Base-by-base conservation (phyloP, 1,284 basidiomycete species). In the Rhodotorula sp. region DNA sequence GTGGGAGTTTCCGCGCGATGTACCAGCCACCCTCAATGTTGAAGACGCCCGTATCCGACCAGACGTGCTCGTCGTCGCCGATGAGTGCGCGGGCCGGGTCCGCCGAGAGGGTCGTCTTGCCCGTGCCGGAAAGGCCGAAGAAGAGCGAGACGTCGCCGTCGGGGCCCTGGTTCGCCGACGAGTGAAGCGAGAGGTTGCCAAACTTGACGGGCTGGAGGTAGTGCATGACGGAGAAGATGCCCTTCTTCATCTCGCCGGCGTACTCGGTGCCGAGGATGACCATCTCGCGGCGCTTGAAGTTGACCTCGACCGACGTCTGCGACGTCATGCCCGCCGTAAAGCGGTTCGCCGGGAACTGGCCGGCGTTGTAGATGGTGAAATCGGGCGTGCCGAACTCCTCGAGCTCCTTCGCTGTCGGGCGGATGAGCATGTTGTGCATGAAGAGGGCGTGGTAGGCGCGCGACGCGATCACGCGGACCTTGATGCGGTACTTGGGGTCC, bases 281-380 rank as follows among this genome's bases (percentile, higher is more conserved):
- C 96, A 99, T 99, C 85, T 99, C 97, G 91, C 95, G 97, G 70
- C 97, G 92, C 87, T 97, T 97, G 85, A 99, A 99, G 89, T 99
- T 99, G 86, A 99, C 93, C 85, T 98, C 97, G 69, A 99, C 96
- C 32, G 95, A 97, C 39, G 96, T 99, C 58, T 95, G 92, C 48
- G 94, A 97, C 75, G 94, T 97, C 96, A 99, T 99, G 83, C 96
- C 96, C 84, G 97, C 94, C 73, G 97, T 99, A 88, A 99, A 99
- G 68, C 97, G 92, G 84, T 99, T 99, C 79, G 97, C 97, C 56
- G 97, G 97, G 91, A 99, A 99, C 83, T 99, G 96, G 76, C 97
- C 97, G 67, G 97, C 97, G 83, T 99, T 99, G 89, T 99, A 99
- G 84, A 99, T 98, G 86, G 95, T 98, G 82, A 99, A 99, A 82